Percentiles rank a stretch among this genome's conserved stretches.
Conservation (phyloP, 768 basidiomycete genomes). For the Nidularia pulvinata region DNA sequence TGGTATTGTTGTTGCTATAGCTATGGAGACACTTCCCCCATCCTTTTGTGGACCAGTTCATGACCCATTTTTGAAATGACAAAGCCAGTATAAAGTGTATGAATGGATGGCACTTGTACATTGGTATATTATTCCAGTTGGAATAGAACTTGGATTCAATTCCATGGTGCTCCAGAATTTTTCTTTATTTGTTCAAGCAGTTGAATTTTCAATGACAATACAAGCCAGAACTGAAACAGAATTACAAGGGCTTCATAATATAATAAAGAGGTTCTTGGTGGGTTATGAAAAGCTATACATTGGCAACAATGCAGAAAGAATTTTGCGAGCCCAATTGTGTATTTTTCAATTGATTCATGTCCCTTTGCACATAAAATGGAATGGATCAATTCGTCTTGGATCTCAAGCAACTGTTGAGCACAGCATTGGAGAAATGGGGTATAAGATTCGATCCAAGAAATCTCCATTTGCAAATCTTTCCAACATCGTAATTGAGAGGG, state of each 20-base stretch:
- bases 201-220: constrained; percentile 28
- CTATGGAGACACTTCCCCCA: constrained; percentile 25
- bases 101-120: constrained; percentile 32
- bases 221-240: background rate
- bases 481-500: background rate
- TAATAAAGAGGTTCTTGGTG: constrained; percentile 12
- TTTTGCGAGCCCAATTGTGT: constrained; percentile 19
- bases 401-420: constrained; percentile 27
- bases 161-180: constrained; percentile 19
- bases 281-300: constrained; percentile 23
- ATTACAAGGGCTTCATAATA: background rate
- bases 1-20: constrained; percentile 14
- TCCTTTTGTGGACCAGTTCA: constrained; percentile 24
- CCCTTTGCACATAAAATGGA: constrained; percentile 29
- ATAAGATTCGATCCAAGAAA: background rate
- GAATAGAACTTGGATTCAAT: constrained; percentile 22
- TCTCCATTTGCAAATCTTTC: constrained; percentile 1
- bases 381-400: constrained; percentile 29
- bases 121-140: constrained; percentile 31
- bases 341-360: constrained; percentile 30
- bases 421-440: background rate
- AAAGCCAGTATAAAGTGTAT: constrained; percentile 32
- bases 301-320: constrained; percentile 17
- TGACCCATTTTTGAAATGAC: constrained; percentile 24
- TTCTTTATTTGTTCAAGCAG: constrained; percentile 14